Base-by-base conservation (phyloP, 192 early-diverging fungal genomes). In the Phlyctochytrium bullatum region DNA sequence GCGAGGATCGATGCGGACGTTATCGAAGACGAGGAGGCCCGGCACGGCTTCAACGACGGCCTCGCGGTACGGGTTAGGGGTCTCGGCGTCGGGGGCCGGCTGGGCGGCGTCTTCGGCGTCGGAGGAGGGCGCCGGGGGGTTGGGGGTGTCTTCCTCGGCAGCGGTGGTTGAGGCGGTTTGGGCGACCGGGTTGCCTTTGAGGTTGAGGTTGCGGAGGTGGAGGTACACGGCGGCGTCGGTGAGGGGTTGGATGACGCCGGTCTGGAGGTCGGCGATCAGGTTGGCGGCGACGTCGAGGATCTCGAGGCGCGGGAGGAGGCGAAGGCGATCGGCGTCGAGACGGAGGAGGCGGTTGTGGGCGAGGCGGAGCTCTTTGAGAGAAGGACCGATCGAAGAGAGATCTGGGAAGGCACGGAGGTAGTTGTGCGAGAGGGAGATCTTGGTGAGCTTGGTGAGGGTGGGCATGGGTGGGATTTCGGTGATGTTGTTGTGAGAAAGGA, bases 401-500 rank as follows among this genome's bases (percentile, higher is more conserved):
- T 89, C 88, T 0, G 93, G 91, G 47, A 92, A 83, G 31, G 75
- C 68, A 25, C 78, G 75, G 31, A 94, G 69, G 17, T 69, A 62
- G 66, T 94, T 94, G 70, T 92, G 89, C 1, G 91, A 83, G 12
- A 83, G 83, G 3, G 89, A 90, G 1, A 94, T 79, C 62, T 94
- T 94, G 14, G 85, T 87, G 16, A 94, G 82, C 56, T 32, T 32
- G 3, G 66, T 17, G 47, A 68, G 62, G 0, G 62, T 35, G 52
- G 59, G 33, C 10, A 65, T 36, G 32, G 52, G 35, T 10, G 61
- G 62, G n/a, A 71, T 34, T 20, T 34, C 53, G 20, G 69, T 36
- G 34, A 71, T 33, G 29, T 14, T 25, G 54, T 57, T 57, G 27
- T 57, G 54, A 10, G 54, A 57, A 28, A 57, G 54, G 54, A 57